phyloP scores from a whole-genome alignment of 2,329 filamentous ascomycete genomes.

The Penicillium sp. region DNA sequence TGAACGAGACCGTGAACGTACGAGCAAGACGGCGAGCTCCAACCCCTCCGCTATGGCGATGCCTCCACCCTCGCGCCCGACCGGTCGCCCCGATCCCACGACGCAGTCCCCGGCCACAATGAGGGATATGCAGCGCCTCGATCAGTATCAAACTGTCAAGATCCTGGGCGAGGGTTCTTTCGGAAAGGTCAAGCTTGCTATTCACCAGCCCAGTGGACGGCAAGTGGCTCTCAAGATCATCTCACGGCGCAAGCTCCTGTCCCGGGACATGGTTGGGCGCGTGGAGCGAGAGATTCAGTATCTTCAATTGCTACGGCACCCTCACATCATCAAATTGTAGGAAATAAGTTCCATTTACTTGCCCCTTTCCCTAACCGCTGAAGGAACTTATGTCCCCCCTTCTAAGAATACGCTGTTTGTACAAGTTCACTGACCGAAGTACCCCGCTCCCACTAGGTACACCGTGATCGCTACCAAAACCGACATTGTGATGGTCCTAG shows the following conservation, averaged over 20 bases:
- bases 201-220: slow-evolving; percentile 87
- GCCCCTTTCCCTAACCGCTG: neutral
- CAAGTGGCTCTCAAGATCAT: slow-evolving; percentile 99
- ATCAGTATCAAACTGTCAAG: slow-evolving; percentile 85
- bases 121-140: slow-evolving; percentile 77
- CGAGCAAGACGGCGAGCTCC: slow-evolving; percentile 24
- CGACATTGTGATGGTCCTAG: slow-evolving; percentile 99
- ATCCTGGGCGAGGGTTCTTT: slow-evolving; percentile 97
- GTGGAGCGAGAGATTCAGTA: slow-evolving; percentile 99
- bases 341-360: slow-evolving; percentile 32
- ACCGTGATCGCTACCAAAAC: slow-evolving; percentile 93
- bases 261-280: slow-evolving; percentile 94
- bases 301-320: slow-evolving; percentile 89
- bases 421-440: slow-evolving; percentile 1
- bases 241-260: slow-evolving; percentile 91
- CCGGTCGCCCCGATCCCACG: slow-evolving; percentile 31
- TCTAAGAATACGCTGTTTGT: neutral
- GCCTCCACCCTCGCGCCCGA: slow-evolving; percentile 39
- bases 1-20: slow-evolving; percentile 22
- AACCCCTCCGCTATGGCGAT: slow-evolving; percentile 42
- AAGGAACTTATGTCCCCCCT: neutral
- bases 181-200: slow-evolving; percentile 96
- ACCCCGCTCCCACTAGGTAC: slow-evolving; percentile 58
- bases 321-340: slow-evolving; percentile 98
- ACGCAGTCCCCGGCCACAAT: slow-evolving; percentile 50